These are phyloP conservation scores for Evansstolkia leycettana DNA, from an alignment of 495 filamentous ascomycete species.

Conservation along the genomic window DNA sequence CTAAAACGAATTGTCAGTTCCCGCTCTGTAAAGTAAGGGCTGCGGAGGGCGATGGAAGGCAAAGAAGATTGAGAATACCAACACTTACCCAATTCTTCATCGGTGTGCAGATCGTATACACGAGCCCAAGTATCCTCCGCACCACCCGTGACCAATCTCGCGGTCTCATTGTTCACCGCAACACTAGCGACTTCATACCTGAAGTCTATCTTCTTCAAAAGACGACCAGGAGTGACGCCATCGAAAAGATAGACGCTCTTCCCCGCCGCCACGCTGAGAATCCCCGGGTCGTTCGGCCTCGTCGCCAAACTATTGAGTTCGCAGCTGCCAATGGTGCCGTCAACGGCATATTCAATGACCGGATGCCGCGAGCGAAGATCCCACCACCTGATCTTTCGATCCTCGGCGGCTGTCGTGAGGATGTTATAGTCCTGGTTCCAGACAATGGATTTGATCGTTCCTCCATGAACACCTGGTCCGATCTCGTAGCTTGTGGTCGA, in stretches of 20 bases:
- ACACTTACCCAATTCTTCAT: conserved; percentile 57
- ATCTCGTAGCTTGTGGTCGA: conserved; percentile 63
- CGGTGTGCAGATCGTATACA: conserved; percentile 75
- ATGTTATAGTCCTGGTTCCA: conserved; percentile 82
- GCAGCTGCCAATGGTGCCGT: conserved; percentile 79
- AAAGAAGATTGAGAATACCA: not conserved
- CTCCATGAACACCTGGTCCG: conserved; percentile 66
- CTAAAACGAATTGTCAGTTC: conserved; percentile 28
- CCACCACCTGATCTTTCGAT: conserved; percentile 89
- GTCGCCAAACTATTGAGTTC: conserved; percentile 54
- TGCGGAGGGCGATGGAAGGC: not conserved
- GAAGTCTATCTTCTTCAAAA: conserved; percentile 67
- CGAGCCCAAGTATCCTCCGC: conserved; percentile 84
- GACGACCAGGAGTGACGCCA: conserved; percentile 49
- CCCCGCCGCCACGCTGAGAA: conserved; percentile 53
- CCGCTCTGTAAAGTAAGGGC: not conserved
- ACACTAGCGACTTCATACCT: conserved; percentile 80
- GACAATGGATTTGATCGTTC: conserved; percentile 86
- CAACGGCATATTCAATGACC: conserved; percentile 58
- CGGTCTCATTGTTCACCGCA: conserved; percentile 66
- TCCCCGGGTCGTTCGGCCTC: conserved; percentile 29
- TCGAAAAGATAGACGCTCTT: conserved; percentile 91
- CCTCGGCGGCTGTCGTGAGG: conserved; percentile 79
- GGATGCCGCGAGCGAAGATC: conserved; percentile 65
- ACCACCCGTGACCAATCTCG: conserved; percentile 78